Conservation (phyloP, 768 basidiomycete species). For the Pleurotus salmoneostramineus region DNA sequence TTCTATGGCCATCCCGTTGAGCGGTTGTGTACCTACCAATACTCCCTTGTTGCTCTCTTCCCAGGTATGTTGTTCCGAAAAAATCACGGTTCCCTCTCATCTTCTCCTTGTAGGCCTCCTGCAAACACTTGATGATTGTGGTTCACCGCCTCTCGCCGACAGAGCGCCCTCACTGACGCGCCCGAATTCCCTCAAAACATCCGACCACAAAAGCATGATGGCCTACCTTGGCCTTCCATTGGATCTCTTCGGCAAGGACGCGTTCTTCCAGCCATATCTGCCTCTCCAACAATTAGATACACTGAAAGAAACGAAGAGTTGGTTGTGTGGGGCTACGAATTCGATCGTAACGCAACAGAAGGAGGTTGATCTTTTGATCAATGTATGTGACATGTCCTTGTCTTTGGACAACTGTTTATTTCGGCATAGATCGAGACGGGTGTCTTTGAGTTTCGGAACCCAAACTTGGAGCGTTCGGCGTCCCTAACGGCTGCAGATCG, state of each 20-base stretch:
- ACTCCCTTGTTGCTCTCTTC: constrained; percentile 90
- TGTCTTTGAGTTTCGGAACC: constrained; percentile 82
- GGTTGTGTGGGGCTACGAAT: constrained; percentile 95
- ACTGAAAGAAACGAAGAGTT: constrained; percentile 73
- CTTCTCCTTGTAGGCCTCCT: constrained; percentile 57
- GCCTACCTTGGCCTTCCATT: constrained; percentile 92
- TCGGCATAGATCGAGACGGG: constrained; percentile 77
- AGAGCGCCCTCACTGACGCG: constrained; percentile 53
- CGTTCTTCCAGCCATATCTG: constrained; percentile 97
- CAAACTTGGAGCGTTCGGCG: constrained; percentile 71
- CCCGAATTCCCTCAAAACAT: constrained; percentile 81
- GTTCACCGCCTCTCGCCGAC: constrained; percentile 77
- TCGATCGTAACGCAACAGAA: constrained; percentile 91
- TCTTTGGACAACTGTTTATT: neutral
- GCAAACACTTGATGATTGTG: constrained; percentile 87
- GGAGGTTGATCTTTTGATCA: constrained; percentile 87
- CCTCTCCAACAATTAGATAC: constrained; percentile 94
- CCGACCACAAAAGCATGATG: constrained; percentile 87
- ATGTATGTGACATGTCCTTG: constrained; percentile 44
- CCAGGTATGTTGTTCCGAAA: constrained; percentile 52
- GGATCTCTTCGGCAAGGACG: constrained; percentile 90
- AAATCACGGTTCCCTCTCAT: neutral
- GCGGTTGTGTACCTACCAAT: constrained; percentile 94
- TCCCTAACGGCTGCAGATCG: constrained; percentile 88
- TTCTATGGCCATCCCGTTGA: constrained; percentile 97